phyloP scores from a whole-genome alignment of 768 basidiomycete species.

The Candolleomyces aberdarensis region DNA sequence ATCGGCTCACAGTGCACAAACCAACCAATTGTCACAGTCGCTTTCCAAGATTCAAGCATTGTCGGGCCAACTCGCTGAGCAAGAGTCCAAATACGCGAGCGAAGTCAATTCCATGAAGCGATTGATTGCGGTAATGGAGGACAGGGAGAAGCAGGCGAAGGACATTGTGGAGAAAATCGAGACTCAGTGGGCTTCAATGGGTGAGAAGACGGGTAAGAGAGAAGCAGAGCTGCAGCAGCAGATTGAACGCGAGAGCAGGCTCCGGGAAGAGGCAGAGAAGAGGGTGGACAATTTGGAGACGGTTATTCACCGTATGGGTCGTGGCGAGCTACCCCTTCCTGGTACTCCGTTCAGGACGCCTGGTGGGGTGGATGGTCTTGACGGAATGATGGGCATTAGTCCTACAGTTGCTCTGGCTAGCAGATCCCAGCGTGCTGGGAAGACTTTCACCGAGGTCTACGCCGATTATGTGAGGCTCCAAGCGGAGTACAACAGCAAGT shows the following conservation, averaged over 20 bases:
- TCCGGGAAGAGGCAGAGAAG: slow-evolving; percentile 70
- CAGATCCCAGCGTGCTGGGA: slow-evolving; percentile 75
- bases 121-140: slow-evolving; percentile 82
- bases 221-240: slow-evolving; percentile 69
- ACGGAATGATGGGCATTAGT: slow-evolving; percentile 69
- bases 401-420: slow-evolving; percentile 88
- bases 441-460: slow-evolving; percentile 94
- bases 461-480: slow-evolving; percentile 85
- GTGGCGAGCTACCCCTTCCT: slow-evolving; percentile 67
- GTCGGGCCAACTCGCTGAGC: slow-evolving; percentile 75
- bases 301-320: slow-evolving; percentile 67
- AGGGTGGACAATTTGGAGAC: slow-evolving; percentile 67
- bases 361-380: slow-evolving; percentile 26
- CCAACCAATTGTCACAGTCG: slow-evolving; percentile 74
- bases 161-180: slow-evolving; percentile 81
- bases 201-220: slow-evolving; percentile 63
- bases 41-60: slow-evolving; percentile 73
- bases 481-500: slow-evolving; percentile 75
- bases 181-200: slow-evolving; percentile 73
- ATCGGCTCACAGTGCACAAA: slow-evolving; percentile 65
- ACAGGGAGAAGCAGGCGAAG: slow-evolving; percentile 82
- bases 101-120: slow-evolving; percentile 75
- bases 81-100: slow-evolving; percentile 76
- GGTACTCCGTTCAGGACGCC: slow-evolving; percentile 46
- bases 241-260: slow-evolving; percentile 65